These are phyloP conservation scores for Aquanectria penicillioides DNA, from an alignment of 2,329 filamentous ascomycete species.

Conservation along the genomic window DNA sequence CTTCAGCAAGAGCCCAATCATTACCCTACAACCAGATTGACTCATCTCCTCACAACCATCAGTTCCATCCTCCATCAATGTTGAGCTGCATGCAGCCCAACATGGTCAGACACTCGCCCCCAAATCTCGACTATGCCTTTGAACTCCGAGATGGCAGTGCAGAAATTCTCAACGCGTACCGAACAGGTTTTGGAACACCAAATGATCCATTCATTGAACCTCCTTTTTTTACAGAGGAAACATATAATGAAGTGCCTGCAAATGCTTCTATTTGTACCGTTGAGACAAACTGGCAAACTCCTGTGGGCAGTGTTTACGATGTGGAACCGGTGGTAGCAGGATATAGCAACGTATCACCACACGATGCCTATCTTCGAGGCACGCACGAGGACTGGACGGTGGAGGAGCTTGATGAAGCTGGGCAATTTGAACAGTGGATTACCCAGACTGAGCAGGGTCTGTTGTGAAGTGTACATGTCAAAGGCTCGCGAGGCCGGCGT, in stretches of 20 bases:
- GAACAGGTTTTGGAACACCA: not conserved
- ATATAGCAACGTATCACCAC: constrained; percentile 27
- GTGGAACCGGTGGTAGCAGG: constrained; percentile 21
- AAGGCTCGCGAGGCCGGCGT: not conserved
- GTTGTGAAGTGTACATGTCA: constrained; percentile 17
- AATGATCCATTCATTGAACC: constrained; percentile 20
- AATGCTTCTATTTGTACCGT: constrained; percentile 9
- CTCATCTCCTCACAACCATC: constrained; percentile 25
- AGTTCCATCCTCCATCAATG: constrained; percentile 8
- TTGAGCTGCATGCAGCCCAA: constrained; percentile 22
- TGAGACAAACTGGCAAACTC: constrained; percentile 27
- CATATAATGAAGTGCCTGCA: constrained; percentile 19
- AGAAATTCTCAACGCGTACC: constrained; percentile 25
- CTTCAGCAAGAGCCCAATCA: constrained; percentile 20
- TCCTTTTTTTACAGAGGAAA: not conserved
- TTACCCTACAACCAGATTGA: constrained; percentile 27
- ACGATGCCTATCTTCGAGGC: constrained; percentile 46
- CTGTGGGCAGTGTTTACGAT: constrained; percentile 17
- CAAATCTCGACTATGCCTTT: constrained; percentile 26
- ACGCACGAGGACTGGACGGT: constrained; percentile 48
- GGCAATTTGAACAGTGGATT: constrained; percentile 48
- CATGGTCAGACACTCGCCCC: constrained; percentile 34
- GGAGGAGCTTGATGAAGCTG: constrained; percentile 44
- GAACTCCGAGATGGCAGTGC: constrained; percentile 13
- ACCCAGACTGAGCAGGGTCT: constrained; percentile 39